Base-by-base conservation (phyloP, 2,329 filamentous ascomycete species). In the Botrytis fragariae region DNA sequence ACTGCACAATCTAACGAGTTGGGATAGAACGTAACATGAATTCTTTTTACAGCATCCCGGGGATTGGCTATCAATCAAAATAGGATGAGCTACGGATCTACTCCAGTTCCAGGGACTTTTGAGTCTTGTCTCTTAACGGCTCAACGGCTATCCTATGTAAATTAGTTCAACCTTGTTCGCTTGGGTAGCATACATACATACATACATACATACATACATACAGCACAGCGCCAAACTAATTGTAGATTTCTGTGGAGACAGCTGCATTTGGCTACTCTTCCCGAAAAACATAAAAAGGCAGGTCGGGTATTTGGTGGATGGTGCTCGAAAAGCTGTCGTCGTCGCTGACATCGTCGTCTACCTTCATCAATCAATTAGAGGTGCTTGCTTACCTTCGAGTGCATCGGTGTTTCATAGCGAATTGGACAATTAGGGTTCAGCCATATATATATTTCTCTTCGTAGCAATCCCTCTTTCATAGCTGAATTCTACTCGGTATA, bases 401-500 rank as follows among this genome's bases (percentile, higher is more conserved):
- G 32, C 45, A 39, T 54, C 64, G 64, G 64, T 67, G 64, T 54
- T 39, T 67, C 64, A 67, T 67, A 16, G 44, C 64, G 45, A 67
- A 67, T 67, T 54, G 64, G 64, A 4, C 64, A 67, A 67, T 67
- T 54, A 39, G 35, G 37, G 37, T 54, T 37, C 64, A 39, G 64
- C 64, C 64, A 54, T 65, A 35, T 18, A 37, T 20, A 25, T 37
- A n/a, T 65, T 25, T 35, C 29, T 37, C 63, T 37, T 37, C 44
- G 63, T 65, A 39, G 39, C 22, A 29, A 67, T 54, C 1, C n/a
- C 45, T 42, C 22, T 25, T 42, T 42, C 4, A 37, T 39, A 59
- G 37, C 67, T 22, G 37, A 44, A 44, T 54, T 48, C 59, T 71
- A 71, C 69, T 64, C 69, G 60, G 69, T 39, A 63, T 63, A 20